These are phyloP conservation scores for Paramecium sexaurelia DNA, from an alignment of 73 alveolate species.

Conservation along the genomic window DNA sequence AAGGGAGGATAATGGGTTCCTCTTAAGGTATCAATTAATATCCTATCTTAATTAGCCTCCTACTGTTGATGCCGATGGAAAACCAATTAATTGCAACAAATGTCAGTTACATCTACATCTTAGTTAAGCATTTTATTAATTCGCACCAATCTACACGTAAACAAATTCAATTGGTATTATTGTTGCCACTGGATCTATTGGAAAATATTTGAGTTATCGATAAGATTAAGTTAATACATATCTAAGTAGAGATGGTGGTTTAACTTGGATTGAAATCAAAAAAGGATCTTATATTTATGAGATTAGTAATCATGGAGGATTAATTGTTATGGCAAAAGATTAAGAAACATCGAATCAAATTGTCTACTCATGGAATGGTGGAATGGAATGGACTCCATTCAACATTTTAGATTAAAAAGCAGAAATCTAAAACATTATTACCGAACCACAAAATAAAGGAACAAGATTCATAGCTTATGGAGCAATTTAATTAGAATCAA, in stretches of 20 bases:
- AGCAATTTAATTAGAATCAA: neutral
- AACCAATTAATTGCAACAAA: conserved; percentile 71
- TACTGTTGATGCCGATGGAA: conserved; percentile 72
- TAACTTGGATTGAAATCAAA: conserved; percentile 85
- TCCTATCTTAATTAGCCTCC: conserved; percentile 61
- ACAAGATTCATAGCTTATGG: conserved; percentile 89
- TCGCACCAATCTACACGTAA: conserved; percentile 80
- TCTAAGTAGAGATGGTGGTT: conserved; percentile 96
- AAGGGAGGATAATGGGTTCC: conserved; percentile 94
- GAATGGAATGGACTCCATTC: conserved; percentile 73
- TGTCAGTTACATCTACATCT: conserved; percentile 86
- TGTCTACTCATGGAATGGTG: conserved; percentile 79
- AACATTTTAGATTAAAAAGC: conserved; percentile 69
- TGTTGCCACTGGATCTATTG: conserved; percentile 90
- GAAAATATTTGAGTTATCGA: conserved; percentile 74
- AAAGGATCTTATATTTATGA: conserved; percentile 91
- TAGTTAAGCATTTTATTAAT: conserved; percentile 69
- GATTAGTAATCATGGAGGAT: conserved; percentile 97
- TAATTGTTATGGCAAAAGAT: conserved; percentile 90
- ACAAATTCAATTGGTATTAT: conserved; percentile 83
- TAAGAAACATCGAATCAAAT: conserved; percentile 80
- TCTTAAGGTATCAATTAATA: neutral
- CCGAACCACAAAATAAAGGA: conserved; percentile 83
- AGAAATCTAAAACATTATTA: conserved; percentile 80
- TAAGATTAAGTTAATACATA: conserved; percentile 84